These are phyloP conservation scores for Pterulicium gracile DNA, from an alignment of 1,284 basidiomycete genomes.

Conservation along the genomic window DNA sequence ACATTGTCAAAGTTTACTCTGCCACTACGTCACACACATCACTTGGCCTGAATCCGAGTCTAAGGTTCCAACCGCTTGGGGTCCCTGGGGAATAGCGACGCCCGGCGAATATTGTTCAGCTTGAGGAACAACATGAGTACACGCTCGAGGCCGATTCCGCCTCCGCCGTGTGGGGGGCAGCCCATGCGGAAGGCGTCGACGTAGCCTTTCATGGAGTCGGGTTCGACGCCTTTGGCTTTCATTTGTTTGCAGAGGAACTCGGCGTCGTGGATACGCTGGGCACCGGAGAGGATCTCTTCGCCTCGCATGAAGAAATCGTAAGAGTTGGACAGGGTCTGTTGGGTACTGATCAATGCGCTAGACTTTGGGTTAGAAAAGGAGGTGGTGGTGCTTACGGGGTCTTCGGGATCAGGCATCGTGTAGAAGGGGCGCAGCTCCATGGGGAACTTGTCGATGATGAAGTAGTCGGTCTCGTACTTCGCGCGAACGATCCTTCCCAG, in stretches of 20 bases:
- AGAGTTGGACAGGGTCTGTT: conserved; percentile 84
- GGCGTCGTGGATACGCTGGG: conserved; percentile 94
- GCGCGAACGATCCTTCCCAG: conserved; percentile 83
- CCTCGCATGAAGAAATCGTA: conserved; percentile 99
- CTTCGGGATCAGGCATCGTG: conserved; percentile 90
- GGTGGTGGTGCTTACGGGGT: conserved; percentile 49
- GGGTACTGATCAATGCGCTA: not conserved
- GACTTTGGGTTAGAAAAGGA: not conserved
- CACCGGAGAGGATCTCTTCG: conserved; percentile 96
- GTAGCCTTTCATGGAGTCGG: conserved; percentile 82
- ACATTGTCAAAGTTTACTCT: not conserved
- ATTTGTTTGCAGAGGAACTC: conserved; percentile 76
- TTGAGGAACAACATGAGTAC: conserved; percentile 95
- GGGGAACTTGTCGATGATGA: conserved; percentile 96
- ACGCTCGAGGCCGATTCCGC: conserved; percentile 86
- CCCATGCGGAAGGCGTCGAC: conserved; percentile 92
- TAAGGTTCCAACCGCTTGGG: conserved; percentile 74
- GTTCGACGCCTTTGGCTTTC: conserved; percentile 74
- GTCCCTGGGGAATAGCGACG: conserved; percentile 92
- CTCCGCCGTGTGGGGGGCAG: conserved; percentile 82
- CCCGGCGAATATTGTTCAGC: conserved; percentile 90
- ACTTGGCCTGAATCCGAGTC: too few species aligned
- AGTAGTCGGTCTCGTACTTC: conserved; percentile 96
- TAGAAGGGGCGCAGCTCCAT: conserved; percentile 93
- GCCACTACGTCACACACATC: too few species aligned